Evolutionary conservation across 176 grass and related monocot genomes (phyloP), one percentile per base, ranked within the genome.

Genomic region (Dendrocalamus sinicus): DNA sequence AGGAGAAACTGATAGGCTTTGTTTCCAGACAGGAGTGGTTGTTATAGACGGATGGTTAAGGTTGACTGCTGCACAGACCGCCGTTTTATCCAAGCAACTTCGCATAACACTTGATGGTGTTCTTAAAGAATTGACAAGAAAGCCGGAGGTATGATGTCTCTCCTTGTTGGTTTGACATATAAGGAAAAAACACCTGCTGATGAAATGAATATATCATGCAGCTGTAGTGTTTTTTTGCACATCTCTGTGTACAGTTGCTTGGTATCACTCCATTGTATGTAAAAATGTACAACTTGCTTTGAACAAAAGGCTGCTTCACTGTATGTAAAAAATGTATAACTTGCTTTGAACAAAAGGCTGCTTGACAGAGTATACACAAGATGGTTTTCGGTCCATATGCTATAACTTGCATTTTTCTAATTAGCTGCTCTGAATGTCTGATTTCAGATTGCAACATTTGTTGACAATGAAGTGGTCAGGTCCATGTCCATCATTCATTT

Each of bases 21-120:
- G 48, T 85, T 83, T 71, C 12, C 82, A 98, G 96, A 86, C 78
- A 75, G 96, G 93, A 83, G 86, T 89, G 50, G 90, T 94, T 70
- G 70, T 94, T 75, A 91, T 94, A 91, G 96, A 95, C 23, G 93
- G 90, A 58, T 98, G 96, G 96, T 89, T 98, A 81, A 98, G 89
- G 84, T 73, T 98, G 47, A 86, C 81, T 92, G 96, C 96, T 69
- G 91, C 96, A 73, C 96, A 95, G 71, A 92, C 86, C n/a, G 91
- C 96, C 80, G 91, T 95, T 72, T 83, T 95, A 66, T 98, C 95
- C 84, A 98, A 98, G 77, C 88, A 98, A 79, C 90, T 95, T 59
- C 88, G 96, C 45, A 66, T 83, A 15, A 98, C 93, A 59, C 90
- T 98, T 66, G 89, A 95, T 91, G 84, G 88, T 61, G 93, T 98